Base-by-base conservation (phyloP, 2,329 filamentous ascomycete genomes). In the Xylaria sp. region DNA sequence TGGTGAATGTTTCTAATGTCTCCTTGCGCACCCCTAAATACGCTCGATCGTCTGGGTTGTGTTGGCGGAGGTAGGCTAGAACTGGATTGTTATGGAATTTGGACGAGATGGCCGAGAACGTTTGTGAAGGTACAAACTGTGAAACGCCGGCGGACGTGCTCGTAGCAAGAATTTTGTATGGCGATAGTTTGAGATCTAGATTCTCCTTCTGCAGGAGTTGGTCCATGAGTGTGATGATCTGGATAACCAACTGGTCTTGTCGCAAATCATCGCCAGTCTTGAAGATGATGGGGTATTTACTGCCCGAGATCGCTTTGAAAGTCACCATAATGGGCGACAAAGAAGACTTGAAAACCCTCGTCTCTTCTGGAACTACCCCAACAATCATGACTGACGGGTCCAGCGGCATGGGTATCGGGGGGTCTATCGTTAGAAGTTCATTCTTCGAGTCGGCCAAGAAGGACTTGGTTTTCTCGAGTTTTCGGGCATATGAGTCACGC, bases 171-270 rank as follows among this genome's bases (percentile, higher is more conserved):
- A 98, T 97, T 71, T 94, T 94, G 80, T 99, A 99, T 0, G 95
- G 95, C 0, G 94, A 94, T 1, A 99, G 84, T 74, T 96, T 97
- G 46, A 99, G 84, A 73, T 99, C 95, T 9, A 99, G 83, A 65
- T 99, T 98, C 74, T 99, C 95, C 73, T 98, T 97, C 63, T 92
- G 92, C 4, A 99, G 84, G 1, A 99, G 86, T 61, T 94, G 92
- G 72, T 99, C 95, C 95, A 99, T 99, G 15, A 99, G 84, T 0
- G 92, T 96, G 75, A 99, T 97, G 73, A 98, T 98, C 73, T 88
- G 95, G 57, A 99, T 96, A 37, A 99, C 94, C 2, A 99, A 86
- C 74, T 99, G 95, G 73, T 99, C 95, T 77, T 99, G 95, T 14
- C 95, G 91, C 54, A 99, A 83, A 74, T 99, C 95, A 74, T 99